Evolutionary conservation across 2,329 filamentous ascomycete genomes (phyloP).

Genomic region (Diaporthe capsici): DNA sequence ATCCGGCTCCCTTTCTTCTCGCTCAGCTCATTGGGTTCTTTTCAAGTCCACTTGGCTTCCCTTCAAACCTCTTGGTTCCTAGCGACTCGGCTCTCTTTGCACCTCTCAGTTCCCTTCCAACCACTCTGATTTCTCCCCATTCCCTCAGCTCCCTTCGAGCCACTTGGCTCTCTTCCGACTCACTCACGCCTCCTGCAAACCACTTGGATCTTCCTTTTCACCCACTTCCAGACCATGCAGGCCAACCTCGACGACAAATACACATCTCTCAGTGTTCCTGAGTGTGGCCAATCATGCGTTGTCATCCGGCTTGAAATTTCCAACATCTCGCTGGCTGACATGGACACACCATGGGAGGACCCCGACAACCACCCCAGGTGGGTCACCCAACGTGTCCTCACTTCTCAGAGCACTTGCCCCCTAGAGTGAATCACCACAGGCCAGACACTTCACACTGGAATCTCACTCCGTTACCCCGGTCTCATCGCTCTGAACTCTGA

Average conservation of each 20-base stretch:
- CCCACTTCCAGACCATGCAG: background rate
- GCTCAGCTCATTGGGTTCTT: background rate
- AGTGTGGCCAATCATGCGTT: background rate
- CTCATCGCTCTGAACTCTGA: background rate
- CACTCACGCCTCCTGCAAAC: background rate
- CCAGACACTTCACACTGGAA: background rate
- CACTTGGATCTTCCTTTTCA: background rate
- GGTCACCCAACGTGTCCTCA: background rate
- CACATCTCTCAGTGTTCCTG: background rate
- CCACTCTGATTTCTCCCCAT: background rate
- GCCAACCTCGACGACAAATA: background rate
- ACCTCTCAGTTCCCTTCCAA: background rate
- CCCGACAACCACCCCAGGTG: background rate
- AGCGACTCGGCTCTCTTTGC: background rate
- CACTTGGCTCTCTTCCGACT: background rate
- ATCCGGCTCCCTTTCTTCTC: background rate
- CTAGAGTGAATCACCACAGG: too few relatives aligned
- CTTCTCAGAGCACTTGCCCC: conserved; percentile 10
- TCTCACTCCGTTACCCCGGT: background rate
- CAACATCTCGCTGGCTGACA: background rate
- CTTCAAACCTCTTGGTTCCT: background rate
- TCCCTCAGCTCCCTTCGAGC: background rate
- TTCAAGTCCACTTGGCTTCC: background rate
- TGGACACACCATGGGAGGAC: background rate
- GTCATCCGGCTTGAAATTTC: background rate